Conservation (phyloP, 371 early-diverging fungal species). For the Thermomucor indicae-seudaticae region DNA sequence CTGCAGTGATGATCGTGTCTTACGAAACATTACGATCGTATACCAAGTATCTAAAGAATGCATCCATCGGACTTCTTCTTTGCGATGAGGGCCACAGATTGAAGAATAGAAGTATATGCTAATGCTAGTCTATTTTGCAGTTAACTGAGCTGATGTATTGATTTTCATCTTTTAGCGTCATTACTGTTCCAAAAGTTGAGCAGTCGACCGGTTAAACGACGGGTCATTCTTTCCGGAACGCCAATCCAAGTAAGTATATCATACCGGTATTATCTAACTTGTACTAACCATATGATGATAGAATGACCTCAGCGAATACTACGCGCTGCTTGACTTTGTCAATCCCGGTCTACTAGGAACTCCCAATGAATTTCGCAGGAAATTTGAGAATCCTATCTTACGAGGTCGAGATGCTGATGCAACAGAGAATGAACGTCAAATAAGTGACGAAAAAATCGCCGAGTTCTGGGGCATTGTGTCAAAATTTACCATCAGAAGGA, state of each 20-base stretch:
- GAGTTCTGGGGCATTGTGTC: slow-evolving; percentile 86
- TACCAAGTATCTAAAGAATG: slow-evolving; percentile 63
- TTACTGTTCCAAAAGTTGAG: slow-evolving; percentile 86
- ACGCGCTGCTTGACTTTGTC: slow-evolving; percentile 90
- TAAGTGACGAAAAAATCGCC: slow-evolving; percentile 80
- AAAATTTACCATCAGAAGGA: slow-evolving; percentile 93
- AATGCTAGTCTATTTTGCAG: not conserved
- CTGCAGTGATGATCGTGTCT: slow-evolving; percentile 87
- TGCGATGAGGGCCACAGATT: slow-evolving; percentile 98
- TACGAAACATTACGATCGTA: slow-evolving; percentile 91
- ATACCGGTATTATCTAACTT: not conserved
- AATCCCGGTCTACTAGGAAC: slow-evolving; percentile 96
- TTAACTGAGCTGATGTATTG: not conserved
- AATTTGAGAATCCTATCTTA: slow-evolving; percentile 89
- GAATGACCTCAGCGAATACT: slow-evolving; percentile 96
- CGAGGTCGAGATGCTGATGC: slow-evolving; percentile 92
- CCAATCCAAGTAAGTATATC: slow-evolving; percentile 81
- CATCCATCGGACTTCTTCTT: slow-evolving; percentile 86
- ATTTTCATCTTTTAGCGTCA: slow-evolving; percentile 58
- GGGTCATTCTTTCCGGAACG: slow-evolving; percentile 96
- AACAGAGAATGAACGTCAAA: slow-evolving; percentile 71
- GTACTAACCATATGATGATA: slow-evolving; percentile 9
- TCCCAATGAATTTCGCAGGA: slow-evolving; percentile 83
- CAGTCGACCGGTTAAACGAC: slow-evolving; percentile 73
- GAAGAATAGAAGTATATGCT: slow-evolving; percentile 72